These are phyloP conservation scores for Amanita exitialis DNA, from an alignment of 768 basidiomycete genomes.

Conservation along the genomic window DNA sequence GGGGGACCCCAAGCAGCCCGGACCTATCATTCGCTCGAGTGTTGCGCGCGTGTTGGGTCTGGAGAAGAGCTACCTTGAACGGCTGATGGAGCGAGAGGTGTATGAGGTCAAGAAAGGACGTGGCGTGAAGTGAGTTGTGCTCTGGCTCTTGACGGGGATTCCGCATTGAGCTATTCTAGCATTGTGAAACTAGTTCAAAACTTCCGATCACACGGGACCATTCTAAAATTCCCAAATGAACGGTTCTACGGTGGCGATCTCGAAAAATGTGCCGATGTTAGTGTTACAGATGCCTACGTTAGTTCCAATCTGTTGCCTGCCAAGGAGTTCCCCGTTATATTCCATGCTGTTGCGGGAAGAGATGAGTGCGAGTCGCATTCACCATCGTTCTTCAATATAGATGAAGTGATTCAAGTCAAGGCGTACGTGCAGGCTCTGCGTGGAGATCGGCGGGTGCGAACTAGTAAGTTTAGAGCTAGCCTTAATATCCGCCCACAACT, in stretches of 20 bases:
- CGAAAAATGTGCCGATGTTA: constrained; percentile 30
- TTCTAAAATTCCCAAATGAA: constrained; percentile 53
- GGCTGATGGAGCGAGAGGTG: constrained; percentile 38
- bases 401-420: constrained; percentile 46
- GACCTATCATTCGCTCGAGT: constrained; percentile 53
- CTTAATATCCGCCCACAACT: not conserved
- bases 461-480: constrained; percentile 23
- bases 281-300: constrained; percentile 29
- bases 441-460: constrained; percentile 24
- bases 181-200: constrained; percentile 56
- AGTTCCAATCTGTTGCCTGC: constrained; percentile 29
- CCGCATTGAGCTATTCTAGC: constrained; percentile 19
- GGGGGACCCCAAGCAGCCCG: constrained; percentile 65
- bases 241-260: constrained; percentile 50
- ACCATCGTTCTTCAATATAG: constrained; percentile 64
- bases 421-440: constrained; percentile 32
- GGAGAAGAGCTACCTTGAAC: constrained; percentile 50
- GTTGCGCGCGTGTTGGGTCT: constrained; percentile 49
- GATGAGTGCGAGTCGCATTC: constrained; percentile 60
- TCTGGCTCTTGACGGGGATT: not conserved
- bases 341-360: constrained; percentile 49
- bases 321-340: constrained; percentile 48
- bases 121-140: constrained; percentile 18
- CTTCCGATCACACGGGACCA: constrained; percentile 53
- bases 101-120: constrained; percentile 25